Percentiles rank a stretch among this genome's conserved stretches.
Evolutionary conservation across 768 basidiomycete species (phyloP).

Genomic region (Crepidotus variabilis): DNA sequence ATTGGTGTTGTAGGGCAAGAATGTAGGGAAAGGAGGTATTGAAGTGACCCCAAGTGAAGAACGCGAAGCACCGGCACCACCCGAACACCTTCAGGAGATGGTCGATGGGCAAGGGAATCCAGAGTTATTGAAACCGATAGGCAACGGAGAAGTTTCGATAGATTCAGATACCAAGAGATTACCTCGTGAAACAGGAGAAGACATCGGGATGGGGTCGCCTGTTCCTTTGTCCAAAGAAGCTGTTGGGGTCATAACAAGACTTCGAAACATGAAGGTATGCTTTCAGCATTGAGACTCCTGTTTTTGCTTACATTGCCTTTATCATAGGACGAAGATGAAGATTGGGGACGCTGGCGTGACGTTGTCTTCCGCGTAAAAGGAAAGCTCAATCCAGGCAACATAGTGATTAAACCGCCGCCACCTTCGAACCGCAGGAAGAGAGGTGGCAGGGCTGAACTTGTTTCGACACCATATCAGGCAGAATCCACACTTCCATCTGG

Average conservation of each 20-base stretch:
- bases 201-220: slow-evolving; percentile 86
- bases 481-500: not conserved
- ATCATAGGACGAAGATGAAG: slow-evolving; percentile 76
- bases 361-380: slow-evolving; percentile 78
- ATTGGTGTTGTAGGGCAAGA: slow-evolving; percentile 48
- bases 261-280: slow-evolving; percentile 80
- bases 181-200: slow-evolving; percentile 82
- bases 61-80: slow-evolving; percentile 59
- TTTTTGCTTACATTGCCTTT: not conserved
- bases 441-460: slow-evolving; percentile 49
- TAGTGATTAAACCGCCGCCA: slow-evolving; percentile 49
- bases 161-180: slow-evolving; percentile 39
- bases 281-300: not conserved
- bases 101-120: slow-evolving; percentile 40
- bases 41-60: slow-evolving; percentile 68
- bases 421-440: slow-evolving; percentile 58
- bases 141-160: slow-evolving; percentile 8
- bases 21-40: slow-evolving; percentile 76
- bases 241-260: slow-evolving; percentile 68
- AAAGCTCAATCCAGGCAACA: slow-evolving; percentile 40
- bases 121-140: slow-evolving; percentile 35
- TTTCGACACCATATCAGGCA: slow-evolving; percentile 5
- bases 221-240: slow-evolving; percentile 76
- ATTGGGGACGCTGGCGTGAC: slow-evolving; percentile 87
- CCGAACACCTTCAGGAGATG: slow-evolving; percentile 39